Evolutionary conservation across 805 yeast species (phyloP).

Genomic region (Metschnikowia dekortorum): DNA sequence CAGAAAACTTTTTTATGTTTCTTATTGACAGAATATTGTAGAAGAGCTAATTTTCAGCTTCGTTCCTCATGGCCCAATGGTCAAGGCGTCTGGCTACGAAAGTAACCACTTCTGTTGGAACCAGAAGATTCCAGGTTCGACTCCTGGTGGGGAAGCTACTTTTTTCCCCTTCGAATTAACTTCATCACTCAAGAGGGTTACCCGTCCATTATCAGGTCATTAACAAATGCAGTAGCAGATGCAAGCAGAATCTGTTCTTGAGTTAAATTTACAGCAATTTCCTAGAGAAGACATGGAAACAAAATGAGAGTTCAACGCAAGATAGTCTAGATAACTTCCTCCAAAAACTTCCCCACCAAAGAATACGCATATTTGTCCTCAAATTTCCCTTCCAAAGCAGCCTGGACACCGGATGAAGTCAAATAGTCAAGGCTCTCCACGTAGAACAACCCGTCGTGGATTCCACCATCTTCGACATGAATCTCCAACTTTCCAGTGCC

Average conservation of each 20-base stretch:
- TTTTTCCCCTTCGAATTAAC: conserved; percentile 19
- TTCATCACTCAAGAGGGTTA: neutral
- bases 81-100: conserved; percentile 74
- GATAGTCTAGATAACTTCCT: conserved; percentile 4
- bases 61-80: conserved; percentile 75
- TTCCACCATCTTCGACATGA: conserved; percentile 29
- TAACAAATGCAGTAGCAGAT: no score
- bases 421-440: conserved; percentile 32
- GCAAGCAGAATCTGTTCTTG: neutral
- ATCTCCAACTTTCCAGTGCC: conserved; percentile 17
- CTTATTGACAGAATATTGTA: neutral
- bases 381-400: conserved; percentile 25
- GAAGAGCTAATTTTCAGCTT: conserved; percentile 20
- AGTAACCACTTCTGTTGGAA: conserved; percentile 44
- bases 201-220: no score
- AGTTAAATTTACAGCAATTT: no score
- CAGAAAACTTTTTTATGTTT: neutral
- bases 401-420: conserved; percentile 17
- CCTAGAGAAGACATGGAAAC: neutral
- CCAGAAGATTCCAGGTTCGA: conserved; percentile 55
- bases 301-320: neutral
- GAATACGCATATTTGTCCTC: conserved; percentile 17
- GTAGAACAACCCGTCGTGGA: conserved; percentile 31
- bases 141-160: conserved; percentile 50
- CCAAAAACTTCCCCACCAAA: conserved; percentile 17